Percentiles rank a stretch among this genome's conserved stretches.
Evolutionary conservation across 2,329 filamentous ascomycete species (phyloP).

Genomic region (Colletotrichum gloeosporioides): DNA sequence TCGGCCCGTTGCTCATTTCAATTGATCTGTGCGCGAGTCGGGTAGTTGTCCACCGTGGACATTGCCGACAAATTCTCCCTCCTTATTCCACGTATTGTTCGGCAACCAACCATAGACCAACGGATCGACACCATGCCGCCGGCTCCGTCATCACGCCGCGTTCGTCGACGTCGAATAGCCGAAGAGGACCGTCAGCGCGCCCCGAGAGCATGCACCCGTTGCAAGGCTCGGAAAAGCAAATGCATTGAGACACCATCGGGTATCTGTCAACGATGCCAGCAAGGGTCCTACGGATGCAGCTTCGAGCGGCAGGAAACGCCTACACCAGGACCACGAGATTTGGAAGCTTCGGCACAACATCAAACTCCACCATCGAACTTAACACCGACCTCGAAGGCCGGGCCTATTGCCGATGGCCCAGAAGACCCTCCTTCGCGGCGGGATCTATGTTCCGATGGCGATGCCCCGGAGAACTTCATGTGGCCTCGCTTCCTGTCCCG

Average conservation of each 20-base stretch:
- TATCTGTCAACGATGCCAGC: constrained; percentile 32
- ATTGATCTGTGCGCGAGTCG: neutral
- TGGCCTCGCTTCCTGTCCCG: constrained; percentile 31
- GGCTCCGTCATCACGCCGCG: neutral
- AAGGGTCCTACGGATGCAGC: constrained; percentile 25
- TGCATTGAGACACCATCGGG: constrained; percentile 33
- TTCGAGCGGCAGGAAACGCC: constrained; percentile 10
- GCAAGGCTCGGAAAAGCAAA: constrained; percentile 38
- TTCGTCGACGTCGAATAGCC: constrained; percentile 29
- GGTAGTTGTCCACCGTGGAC: neutral
- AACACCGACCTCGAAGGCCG: neutral
- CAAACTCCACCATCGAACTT: constrained; percentile 4
- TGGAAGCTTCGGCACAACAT: neutral
- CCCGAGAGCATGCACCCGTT: constrained; percentile 35
- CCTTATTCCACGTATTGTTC: neutral
- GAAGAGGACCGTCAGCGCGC: constrained; percentile 38
- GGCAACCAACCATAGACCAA: neutral
- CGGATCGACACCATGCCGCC: neutral
- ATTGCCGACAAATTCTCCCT: neutral
- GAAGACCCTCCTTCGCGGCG: neutral
- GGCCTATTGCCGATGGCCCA: neutral
- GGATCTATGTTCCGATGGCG: constrained; percentile 15
- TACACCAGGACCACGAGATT: neutral
- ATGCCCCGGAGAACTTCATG: constrained; percentile 24
- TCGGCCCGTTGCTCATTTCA: neutral